Evolutionary conservation across 2,329 filamentous ascomycete species (phyloP).

Genomic region (Microascus cirrosus): DNA sequence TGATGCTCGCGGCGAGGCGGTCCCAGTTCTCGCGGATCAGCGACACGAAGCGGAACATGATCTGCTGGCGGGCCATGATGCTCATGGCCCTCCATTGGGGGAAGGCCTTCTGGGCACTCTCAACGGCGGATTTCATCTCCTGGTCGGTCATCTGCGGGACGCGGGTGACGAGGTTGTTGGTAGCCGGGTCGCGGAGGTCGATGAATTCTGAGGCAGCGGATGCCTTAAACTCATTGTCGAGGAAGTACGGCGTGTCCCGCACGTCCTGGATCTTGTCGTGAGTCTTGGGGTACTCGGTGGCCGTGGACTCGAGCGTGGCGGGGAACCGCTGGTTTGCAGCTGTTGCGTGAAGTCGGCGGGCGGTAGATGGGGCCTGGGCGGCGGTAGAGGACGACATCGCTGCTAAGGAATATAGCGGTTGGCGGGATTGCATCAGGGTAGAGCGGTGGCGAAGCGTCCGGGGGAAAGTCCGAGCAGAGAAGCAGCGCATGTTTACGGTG

Average conservation of each 20-base stretch:
- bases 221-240: conserved; percentile 67
- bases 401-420: neutral
- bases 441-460: neutral
- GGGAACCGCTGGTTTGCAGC: conserved; percentile 41
- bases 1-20: conserved; percentile 72
- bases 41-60: conserved; percentile 78
- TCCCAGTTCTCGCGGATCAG: conserved; percentile 81
- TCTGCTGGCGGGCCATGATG: conserved; percentile 64
- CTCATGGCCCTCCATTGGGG: conserved; percentile 62
- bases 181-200: conserved; percentile 71
- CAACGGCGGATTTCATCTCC: conserved; percentile 65
- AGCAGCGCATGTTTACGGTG: conserved; percentile 4
- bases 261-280: conserved; percentile 61
- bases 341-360: conserved; percentile 46
- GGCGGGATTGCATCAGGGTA: neutral
- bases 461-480: neutral
- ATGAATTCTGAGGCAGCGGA: conserved; percentile 64
- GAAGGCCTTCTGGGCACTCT: conserved; percentile 66
- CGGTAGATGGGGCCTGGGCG: conserved; percentile 18
- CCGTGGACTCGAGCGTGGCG: conserved; percentile 39
- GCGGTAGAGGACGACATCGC: conserved; percentile 6
- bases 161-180: conserved; percentile 74
- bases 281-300: conserved; percentile 54
- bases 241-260: conserved; percentile 66
- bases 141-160: conserved; percentile 72